Evolutionary conservation across 805 yeast species (phyloP), one percentile per base, ranked within the genome.

Genomic region (Candida ulmi): DNA sequence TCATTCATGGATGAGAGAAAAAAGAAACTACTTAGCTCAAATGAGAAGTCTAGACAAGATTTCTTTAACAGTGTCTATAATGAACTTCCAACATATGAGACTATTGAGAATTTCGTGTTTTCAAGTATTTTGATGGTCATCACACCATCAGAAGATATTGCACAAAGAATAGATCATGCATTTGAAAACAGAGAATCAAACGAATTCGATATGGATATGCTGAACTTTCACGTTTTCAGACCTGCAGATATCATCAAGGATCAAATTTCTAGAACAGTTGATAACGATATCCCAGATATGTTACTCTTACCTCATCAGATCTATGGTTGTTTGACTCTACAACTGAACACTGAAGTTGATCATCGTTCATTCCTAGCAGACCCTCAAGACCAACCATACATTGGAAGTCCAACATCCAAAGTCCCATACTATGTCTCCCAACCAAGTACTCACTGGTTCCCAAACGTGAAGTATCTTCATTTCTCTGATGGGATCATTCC

Each of bases 401-500:
- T 62, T 0, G 29, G 30, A 13, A 43, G 45, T 4, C 28, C 52
- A 2, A 33, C 39, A 5, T 36, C 42, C 27, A 37, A 47, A 27
- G 47, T 40, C 24, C 42, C 55, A n/a, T 48, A 50, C 17, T 45
- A 44, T 17, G 47, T 48, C 11, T 37, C 45, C 11, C 2, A 35
- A 31, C 13, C 43, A 46, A 15, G 50, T 46, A 28, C 50, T 50
- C 30, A 34, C 17, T 33, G 46, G 7, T 43, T 61, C 8, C 44
- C 51, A 7, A 54, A 62, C 11, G 56, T 71, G 4, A 72, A 69
- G 48, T 62, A 76, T 39, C 55, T 79, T 21, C 88, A 82, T 54
- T 82, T 75, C 55, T 74, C 83, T 3, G 88, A 82, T 51, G 68
- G 70, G 28, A 88, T 88, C 5, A 57, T 80, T 5, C 76, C 80